Evolutionary conservation across 306 rosid species (phyloP).

Genomic region (Ceratonia siliqua): DNA sequence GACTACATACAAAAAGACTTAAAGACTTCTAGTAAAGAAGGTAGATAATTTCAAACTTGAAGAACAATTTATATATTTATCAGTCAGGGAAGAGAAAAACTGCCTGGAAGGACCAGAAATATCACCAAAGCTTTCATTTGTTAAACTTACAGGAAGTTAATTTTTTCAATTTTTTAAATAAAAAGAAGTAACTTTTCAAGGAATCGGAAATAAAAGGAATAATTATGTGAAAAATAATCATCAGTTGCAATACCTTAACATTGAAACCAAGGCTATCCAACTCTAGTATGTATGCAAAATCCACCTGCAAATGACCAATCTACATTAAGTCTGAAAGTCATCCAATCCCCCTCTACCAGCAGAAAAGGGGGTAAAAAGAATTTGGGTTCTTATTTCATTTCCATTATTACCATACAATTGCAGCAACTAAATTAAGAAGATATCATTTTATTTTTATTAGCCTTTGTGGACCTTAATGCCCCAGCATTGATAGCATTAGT

Average conservation of each 20-base stretch:
- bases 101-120: constrained; percentile 6
- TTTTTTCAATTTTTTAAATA: background rate
- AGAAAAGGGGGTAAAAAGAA: background rate
- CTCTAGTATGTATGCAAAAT: constrained; percentile 82
- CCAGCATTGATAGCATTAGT: constrained; percentile 8
- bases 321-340: constrained; percentile 22
- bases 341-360: background rate
- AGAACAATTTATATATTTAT: constrained; percentile 1
- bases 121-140: background rate
- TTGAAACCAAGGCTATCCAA: constrained; percentile 92
- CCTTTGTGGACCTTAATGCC: background rate
- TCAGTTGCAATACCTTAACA: constrained; percentile 62
- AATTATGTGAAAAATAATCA: background rate
- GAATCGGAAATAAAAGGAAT: constrained; percentile 14
- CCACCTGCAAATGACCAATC: constrained; percentile 66
- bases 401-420: background rate
- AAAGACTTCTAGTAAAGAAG: background rate
- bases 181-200: background rate
- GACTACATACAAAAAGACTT: constrained; percentile 48
- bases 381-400: background rate
- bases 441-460: background rate
- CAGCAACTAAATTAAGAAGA: background rate
- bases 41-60: background rate
- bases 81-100: constrained; percentile 22
- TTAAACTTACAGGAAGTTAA: background rate